Conservation (phyloP, 208 protist species). For the Crithidia mellificae region DNA sequence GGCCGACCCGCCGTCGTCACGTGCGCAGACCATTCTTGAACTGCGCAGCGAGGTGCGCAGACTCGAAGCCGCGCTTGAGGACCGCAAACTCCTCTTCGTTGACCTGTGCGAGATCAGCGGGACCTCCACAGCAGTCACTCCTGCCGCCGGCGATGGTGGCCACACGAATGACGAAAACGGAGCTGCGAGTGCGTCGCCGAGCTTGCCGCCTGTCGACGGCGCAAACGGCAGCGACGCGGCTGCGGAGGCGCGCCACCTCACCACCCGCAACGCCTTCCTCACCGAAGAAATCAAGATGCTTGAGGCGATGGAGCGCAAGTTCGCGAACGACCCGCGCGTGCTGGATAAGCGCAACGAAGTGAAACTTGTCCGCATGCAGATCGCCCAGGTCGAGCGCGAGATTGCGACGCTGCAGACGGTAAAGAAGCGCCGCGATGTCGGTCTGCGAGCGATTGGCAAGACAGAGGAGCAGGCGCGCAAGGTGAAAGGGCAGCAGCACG, state of each 20-base stretch:
- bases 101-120: conserved; percentile 31
- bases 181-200: background rate
- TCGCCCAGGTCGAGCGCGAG: conserved; percentile 54
- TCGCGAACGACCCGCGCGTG: conserved; percentile 53
- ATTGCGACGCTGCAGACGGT: conserved; percentile 60
- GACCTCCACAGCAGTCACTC: conserved; percentile 5
- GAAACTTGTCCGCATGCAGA: conserved; percentile 48
- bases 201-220: background rate
- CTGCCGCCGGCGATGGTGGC: background rate
- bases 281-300: conserved; percentile 36
- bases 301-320: conserved; percentile 30
- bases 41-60: conserved; percentile 35
- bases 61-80: conserved; percentile 37
- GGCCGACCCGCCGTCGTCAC: background rate
- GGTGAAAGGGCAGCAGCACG: conserved; percentile 51
- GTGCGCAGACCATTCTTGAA: conserved; percentile 20
- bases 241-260: conserved; percentile 36
- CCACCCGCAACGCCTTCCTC: conserved; percentile 45
- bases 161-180: background rate
- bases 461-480: conserved; percentile 40
- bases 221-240: conserved; percentile 10
- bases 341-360: conserved; percentile 70
- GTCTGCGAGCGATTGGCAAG: conserved; percentile 47
- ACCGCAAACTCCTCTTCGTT: conserved; percentile 33
- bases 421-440: conserved; percentile 54